Evolutionary conservation across 108 stramenopile species (phyloP), one percentile per base, ranked within the genome.

Genomic region (Phaeodactylum tricornutum): DNA sequence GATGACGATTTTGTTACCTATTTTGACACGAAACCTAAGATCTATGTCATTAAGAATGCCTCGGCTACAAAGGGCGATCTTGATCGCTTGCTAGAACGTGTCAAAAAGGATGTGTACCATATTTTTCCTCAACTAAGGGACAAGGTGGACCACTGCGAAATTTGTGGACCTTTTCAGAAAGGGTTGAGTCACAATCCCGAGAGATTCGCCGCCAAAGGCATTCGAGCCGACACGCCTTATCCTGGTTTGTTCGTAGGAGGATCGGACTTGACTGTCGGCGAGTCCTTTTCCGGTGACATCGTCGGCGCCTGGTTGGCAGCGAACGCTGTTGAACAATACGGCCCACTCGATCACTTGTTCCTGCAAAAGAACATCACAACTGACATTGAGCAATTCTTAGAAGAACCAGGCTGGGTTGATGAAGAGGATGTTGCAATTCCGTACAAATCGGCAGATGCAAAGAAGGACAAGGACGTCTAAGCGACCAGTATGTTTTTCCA

Each of bases 1-100:
- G 86, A 86, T 50, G 91, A 93, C 55, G 84, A 93, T 42, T 86
- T 88, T 59, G 91, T 93, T 7, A 65, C 62, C 20, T 36, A 51
- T 46, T 85, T 83, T 59, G 90, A 84, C 29, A 79, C 80, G 12
- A 83, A 84, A 55, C 89, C 90, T n/a, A 74, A 71, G 62, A 67
- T 92, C 0, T 92, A 58, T 56, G 59, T 77, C 14, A 60, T 66
- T 22, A 57, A 71, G 15, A 46, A 44, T 2, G 57, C 54, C 31
- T 47, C 25, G 8, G 24, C 33, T 8, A 53, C 54, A 8, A 22
- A 54, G 11, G 75, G 55, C 19, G 72, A 76, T 29, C 38, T 41
- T 20, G 51, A 69, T 47, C 56, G 71, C n/a, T 35, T 86, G 36
- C 49, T 76, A 45, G 81, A 86, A 29, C 54, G 75, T 0, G 79